Evolutionary conservation across 2,329 filamentous ascomycete species (phyloP).

Genomic region (Nakataea oryzae): DNA sequence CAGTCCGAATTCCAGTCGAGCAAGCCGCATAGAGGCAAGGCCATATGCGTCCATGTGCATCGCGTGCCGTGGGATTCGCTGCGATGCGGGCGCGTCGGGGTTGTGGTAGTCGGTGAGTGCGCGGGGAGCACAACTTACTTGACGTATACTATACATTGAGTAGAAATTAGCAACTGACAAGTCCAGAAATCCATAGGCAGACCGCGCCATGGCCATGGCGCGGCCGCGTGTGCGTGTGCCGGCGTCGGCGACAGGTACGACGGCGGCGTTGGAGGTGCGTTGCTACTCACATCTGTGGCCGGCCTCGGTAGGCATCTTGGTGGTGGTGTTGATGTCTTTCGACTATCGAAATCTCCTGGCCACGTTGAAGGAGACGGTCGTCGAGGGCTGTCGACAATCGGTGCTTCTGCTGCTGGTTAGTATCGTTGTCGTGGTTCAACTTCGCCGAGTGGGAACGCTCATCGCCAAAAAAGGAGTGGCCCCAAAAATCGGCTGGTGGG

Average conservation of each 20-base stretch:
- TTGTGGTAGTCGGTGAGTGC: background rate
- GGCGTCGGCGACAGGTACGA: conserved; percentile 4
- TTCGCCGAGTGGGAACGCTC: background rate
- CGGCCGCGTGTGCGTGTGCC: conserved; percentile 9
- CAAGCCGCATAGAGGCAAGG: background rate
- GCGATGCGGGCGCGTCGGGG: conserved; percentile 4
- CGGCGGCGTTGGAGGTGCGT: background rate
- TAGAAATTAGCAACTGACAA: background rate
- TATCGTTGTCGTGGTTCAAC: background rate
- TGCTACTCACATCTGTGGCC: conserved; percentile 74
- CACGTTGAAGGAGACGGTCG: conserved; percentile 4
- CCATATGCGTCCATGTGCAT: background rate
- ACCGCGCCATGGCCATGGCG: background rate
- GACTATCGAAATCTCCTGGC: conserved; percentile 4
- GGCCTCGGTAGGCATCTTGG: conserved; percentile 81
- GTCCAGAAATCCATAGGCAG: background rate
- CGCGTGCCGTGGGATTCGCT: background rate
- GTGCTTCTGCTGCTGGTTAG: conserved; percentile 2
- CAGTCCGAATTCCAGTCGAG: background rate
- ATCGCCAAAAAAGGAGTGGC: background rate
- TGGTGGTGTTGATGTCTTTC: conserved; percentile 5
- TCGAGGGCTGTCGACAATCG: conserved; percentile 3
- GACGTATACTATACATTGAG: conserved; percentile 59
- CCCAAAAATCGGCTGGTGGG: background rate
- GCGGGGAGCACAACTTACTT: conserved; percentile 54